These are phyloP conservation scores for Petunia axillaris DNA, from an alignment of 257 asterid species.

Conservation along the genomic window DNA sequence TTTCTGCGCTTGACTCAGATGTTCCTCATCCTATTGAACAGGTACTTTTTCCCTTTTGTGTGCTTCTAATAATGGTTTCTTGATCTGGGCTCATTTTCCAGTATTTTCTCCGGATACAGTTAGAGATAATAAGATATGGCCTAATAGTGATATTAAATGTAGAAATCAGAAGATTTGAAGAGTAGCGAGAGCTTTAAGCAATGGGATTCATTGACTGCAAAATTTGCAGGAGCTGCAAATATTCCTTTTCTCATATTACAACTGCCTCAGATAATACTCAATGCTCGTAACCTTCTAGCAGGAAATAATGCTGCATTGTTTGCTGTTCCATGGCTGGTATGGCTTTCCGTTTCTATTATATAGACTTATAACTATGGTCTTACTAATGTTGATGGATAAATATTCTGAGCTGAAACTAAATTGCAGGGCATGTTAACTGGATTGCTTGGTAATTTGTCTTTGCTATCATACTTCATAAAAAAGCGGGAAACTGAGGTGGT, in stretches of 20 bases:
- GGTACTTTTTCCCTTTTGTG: constrained; percentile 43
- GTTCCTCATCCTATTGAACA: constrained; percentile 44
- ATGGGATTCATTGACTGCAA: constrained; percentile 91
- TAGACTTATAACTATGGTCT: constrained; percentile 15
- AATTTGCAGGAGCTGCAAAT: constrained; percentile 94
- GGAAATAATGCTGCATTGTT: constrained; percentile 79
- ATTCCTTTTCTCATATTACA: constrained; percentile 87
- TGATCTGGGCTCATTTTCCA: constrained; percentile 6
- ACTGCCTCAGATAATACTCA: constrained; percentile 92
- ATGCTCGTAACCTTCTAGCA: constrained; percentile 80
- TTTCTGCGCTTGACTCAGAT: constrained; percentile 52
- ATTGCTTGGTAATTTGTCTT: constrained; percentile 87
- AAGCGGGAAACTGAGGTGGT: constrained; percentile 89
- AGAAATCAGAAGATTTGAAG: constrained; percentile 52
- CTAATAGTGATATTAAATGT: constrained; percentile 30
- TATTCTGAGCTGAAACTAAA: background rate
- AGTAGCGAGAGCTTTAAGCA: constrained; percentile 54
- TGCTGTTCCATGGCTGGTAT: constrained; percentile 99
- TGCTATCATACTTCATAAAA: constrained; percentile 85
- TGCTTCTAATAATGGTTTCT: background rate
- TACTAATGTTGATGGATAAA: constrained; percentile 20
- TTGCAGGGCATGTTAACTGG: constrained; percentile 97
- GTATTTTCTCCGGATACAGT: background rate
- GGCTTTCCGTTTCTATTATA: constrained; percentile 14
- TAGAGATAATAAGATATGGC: constrained; percentile 21